These are phyloP conservation scores for Begonia fuchsioides DNA, from an alignment of 306 rosid genomes.

Conservation along the genomic window DNA sequence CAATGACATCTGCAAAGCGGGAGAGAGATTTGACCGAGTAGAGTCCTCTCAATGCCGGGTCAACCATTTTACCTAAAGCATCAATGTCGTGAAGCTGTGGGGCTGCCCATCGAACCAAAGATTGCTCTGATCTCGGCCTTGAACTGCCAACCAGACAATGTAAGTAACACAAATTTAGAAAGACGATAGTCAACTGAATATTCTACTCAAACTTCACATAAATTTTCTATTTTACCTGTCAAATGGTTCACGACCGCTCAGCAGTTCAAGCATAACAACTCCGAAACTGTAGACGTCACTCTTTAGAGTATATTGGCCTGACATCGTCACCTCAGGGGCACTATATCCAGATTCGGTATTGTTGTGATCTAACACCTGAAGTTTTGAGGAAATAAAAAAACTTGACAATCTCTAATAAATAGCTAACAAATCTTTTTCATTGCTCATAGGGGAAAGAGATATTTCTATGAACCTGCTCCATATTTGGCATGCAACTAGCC, in stretches of 20 bases:
- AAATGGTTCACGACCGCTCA: conserved; percentile 84
- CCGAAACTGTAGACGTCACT: conserved; percentile 92
- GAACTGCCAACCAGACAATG: conserved; percentile 25
- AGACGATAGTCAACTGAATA: no score
- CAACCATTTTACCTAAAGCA: conserved; percentile 91
- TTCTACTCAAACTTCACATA: no score
- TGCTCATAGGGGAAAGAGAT: neutral
- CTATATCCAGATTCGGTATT: conserved; percentile 60
- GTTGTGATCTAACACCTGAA: conserved; percentile 46
- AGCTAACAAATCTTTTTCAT: neutral
- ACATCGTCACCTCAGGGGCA: conserved; percentile 78
- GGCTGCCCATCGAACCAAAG: conserved; percentile 92
- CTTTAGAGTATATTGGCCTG: conserved; percentile 58
- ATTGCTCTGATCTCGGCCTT: conserved; percentile 76
- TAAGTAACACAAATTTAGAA: no score
- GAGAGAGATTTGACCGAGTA: conserved; percentile 93
- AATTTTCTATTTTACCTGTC: conserved; percentile 47
- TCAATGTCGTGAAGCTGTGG: conserved; percentile 98
- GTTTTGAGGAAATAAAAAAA: neutral
- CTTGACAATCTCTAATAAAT: no score
- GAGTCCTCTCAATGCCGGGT: conserved; percentile 80
- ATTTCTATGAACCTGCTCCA: conserved; percentile 38
- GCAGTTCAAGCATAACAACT: conserved; percentile 91
- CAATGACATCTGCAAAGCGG: conserved; percentile 91
- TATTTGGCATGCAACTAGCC: conserved; percentile 59